Evolutionary conservation across 257 asterid species (phyloP), one percentile per base, ranked within the genome.

Genomic region (Solanum paucissectum): DNA sequence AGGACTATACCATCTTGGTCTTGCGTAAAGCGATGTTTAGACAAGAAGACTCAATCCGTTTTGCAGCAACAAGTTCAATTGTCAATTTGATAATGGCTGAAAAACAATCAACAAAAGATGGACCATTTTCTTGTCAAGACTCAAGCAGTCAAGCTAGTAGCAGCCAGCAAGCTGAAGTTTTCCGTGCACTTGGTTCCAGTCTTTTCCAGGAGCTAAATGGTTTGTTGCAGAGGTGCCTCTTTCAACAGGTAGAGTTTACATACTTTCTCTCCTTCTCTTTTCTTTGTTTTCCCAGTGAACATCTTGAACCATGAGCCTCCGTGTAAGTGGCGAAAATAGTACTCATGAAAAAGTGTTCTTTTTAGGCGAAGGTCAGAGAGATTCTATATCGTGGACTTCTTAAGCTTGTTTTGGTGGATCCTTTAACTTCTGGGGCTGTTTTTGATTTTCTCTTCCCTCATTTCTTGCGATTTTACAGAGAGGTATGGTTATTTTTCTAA

Each of bases 141-240:
- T 94, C 98, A 72, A 93, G 94, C 92, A 95, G 98, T 90, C 98
- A 95, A 92, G 98, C 98, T 81, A 93, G 98, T 91, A 89, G 95
- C 90, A 95, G 98, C 91, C 98, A 95, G 92, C 98, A 94, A 89
- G 90, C 93, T 91, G 95, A 90, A 91, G 87, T 90, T 87, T 92
- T 86, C 87, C 87, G 58, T 76, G 88, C 93, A 76, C 87, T 87
- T 58, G 91, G 91, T 42, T 87, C 90, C 83, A 91, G 91, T 87
- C 98, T 95, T 90, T 95, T 95, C 91, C 94, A 87, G 87, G 98
- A 95, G 91, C 95, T 95, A 83, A 94, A 94, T 91, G 94, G 98
- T 87, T 92, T 94, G 92, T 92, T 95, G 84, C 98, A 94, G 92
- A 92, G 98, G 92, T 94, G 98, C 90, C 96, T 95, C 77, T 94